Conservation (phyloP, 805 yeast genomes). For the Kluyveromyces lactis region DNA sequence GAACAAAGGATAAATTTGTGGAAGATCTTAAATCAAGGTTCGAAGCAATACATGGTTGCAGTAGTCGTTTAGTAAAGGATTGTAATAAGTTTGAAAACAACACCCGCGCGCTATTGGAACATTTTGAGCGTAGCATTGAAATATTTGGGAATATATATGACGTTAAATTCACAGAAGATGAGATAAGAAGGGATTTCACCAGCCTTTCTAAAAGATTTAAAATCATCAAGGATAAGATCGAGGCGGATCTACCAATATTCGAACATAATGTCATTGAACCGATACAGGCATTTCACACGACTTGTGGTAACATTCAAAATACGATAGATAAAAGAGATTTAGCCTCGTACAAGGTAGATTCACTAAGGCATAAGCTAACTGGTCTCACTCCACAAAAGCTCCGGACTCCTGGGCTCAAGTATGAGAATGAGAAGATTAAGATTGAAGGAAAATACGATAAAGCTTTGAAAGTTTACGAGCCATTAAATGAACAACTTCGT, state of each 20-base stretch:
- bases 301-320: conserved; percentile 6
- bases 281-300: conserved; percentile 6
- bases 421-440: conserved; percentile 4
- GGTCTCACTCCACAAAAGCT: conserved; percentile 3
- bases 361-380: conserved; percentile 1
- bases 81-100: background rate
- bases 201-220: conserved; percentile 3
- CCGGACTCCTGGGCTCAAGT: conserved; percentile 2
- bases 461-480: conserved; percentile 10
- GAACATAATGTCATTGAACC: conserved; percentile 14
- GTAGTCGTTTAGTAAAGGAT: background rate
- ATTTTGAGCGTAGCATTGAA: background rate
- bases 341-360: background rate
- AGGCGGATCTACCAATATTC: conserved; percentile 11
- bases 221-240: conserved; percentile 2
- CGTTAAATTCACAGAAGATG: background rate
- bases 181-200: background rate
- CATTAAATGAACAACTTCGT: conserved; percentile 12
- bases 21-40: conserved; percentile 1
- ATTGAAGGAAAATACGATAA: conserved; percentile 9
- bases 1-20: conserved; percentile 1
- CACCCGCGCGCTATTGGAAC: background rate
- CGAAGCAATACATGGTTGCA: background rate
- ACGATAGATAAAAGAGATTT: conserved; percentile 1
- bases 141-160: background rate